A percentile compares a stretch with the other conserved stretches of the same genome.
phyloP scores from a whole-genome alignment of 129 eudicot genomes.

The Escallonia herrerae region DNA sequence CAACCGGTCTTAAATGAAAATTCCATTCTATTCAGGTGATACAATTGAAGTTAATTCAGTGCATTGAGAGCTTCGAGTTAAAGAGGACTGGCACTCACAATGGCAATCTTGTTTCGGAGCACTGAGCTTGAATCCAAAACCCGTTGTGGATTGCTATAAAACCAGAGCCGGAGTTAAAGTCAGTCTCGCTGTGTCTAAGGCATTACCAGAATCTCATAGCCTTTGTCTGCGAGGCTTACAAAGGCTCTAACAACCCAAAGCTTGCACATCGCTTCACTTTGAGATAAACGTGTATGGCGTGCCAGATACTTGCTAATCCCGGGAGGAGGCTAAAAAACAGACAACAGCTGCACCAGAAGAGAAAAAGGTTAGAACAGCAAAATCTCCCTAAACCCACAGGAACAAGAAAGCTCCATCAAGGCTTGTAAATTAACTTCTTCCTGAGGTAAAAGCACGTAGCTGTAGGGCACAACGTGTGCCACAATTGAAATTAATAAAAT shows the following conservation, averaged over 20 bases:
- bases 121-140: conserved; percentile 34
- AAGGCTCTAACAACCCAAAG: conserved; percentile 38
- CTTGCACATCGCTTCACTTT: conserved; percentile 29
- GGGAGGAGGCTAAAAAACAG: conserved; percentile 6
- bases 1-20: too few species aligned
- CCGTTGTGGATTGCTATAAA: conserved; percentile 64
- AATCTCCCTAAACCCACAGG: not conserved
- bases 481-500: too few species aligned
- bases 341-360: conserved; percentile 8
- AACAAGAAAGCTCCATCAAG: not conserved
- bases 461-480: too few species aligned
- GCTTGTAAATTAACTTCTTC: too few species aligned
- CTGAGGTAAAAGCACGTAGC: too few species aligned
- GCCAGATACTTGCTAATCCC: conserved; percentile 26
- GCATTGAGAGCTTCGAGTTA: conserved; percentile 58
- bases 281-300: conserved; percentile 19
- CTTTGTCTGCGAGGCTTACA: conserved; percentile 62
- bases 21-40: conserved; percentile 30
- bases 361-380: conserved; percentile 2
- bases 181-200: conserved; percentile 38
- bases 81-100: conserved; percentile 41
- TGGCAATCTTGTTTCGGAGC: conserved; percentile 62
- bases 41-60: conserved; percentile 53
- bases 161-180: conserved; percentile 50
- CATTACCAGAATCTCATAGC: conserved; percentile 62